Conservation (phyloP, 2,329 filamentous ascomycete species). For the Didymosphaeria variabile region DNA sequence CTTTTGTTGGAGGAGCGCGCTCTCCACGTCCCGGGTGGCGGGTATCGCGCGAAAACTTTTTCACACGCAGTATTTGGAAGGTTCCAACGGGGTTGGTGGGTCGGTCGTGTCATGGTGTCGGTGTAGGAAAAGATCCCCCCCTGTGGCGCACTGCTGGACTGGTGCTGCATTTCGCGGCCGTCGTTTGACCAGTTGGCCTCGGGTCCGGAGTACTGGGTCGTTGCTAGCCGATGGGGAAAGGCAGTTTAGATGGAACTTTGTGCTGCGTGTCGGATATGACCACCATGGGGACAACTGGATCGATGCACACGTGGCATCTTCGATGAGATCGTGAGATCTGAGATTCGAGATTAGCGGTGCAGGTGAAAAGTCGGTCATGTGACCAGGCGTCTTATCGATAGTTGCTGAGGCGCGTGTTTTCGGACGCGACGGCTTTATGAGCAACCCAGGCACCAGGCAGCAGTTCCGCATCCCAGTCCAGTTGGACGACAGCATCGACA, state of each 20-base stretch:
- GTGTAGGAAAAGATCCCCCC: background rate
- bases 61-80: background rate
- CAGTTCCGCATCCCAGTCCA: constrained; percentile 19
- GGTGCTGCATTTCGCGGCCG: background rate
- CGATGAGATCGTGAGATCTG: background rate
- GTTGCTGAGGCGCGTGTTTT: constrained; percentile 22
- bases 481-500: background rate
- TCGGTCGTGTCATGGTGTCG: background rate
- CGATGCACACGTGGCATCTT: background rate
- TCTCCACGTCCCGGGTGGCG: background rate
- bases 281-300: background rate
- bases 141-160: constrained; percentile 1
- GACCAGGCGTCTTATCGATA: constrained; percentile 24
- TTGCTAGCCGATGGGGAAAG: background rate
- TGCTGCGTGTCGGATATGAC: background rate
- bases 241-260: background rate
- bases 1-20: background rate
- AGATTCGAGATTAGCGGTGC: background rate
- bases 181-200: constrained; percentile 6
- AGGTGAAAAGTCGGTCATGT: constrained; percentile 11
- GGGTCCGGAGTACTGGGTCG: constrained; percentile 7
- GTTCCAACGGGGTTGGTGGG: background rate
- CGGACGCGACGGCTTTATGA: constrained; percentile 8
- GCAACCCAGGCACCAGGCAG: constrained; percentile 23
- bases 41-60: background rate